phyloP scores from a whole-genome alignment of 768 basidiomycete genomes.

The Chalciporus pseudorubinellus region DNA sequence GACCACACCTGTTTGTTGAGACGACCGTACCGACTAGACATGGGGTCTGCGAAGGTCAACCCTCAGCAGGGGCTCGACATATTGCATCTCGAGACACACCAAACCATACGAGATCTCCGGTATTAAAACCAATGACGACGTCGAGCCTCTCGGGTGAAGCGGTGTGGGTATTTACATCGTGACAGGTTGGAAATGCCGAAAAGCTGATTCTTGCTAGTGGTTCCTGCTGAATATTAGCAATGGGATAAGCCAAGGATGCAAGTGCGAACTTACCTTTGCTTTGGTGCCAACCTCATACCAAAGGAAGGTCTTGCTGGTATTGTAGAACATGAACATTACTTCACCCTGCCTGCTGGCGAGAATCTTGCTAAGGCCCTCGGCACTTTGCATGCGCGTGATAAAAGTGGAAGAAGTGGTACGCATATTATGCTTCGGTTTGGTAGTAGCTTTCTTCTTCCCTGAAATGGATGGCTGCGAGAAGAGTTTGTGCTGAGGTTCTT shows the following conservation, averaged over 20 bases:
- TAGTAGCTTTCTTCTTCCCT: constrained; percentile 60
- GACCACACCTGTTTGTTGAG: constrained; percentile 74
- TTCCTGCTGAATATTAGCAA: constrained; percentile 52
- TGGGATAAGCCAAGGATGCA: background rate
- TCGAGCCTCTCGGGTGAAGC: constrained; percentile 79
- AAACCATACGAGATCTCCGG: constrained; percentile 96
- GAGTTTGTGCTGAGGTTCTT: constrained; percentile 47
- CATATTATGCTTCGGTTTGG: constrained; percentile 88
- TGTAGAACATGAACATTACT: constrained; percentile 83
- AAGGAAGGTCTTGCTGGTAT: constrained; percentile 75
- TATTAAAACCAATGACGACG: constrained; percentile 86
- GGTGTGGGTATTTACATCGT: constrained; percentile 80
- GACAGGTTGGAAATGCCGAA: constrained; percentile 84
- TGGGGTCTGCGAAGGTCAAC: constrained; percentile 54
- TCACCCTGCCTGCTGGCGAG: constrained; percentile 84
- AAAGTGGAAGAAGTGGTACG: constrained; percentile 91
- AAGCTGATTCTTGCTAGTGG: constrained; percentile 83
- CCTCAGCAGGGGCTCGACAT: constrained; percentile 3
- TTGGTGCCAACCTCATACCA: constrained; percentile 89
- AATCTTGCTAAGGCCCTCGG: constrained; percentile 70
- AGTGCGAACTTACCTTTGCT: constrained; percentile 57
- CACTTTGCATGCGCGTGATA: constrained; percentile 79
- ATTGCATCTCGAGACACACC: constrained; percentile 47
- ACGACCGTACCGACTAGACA: constrained; percentile 78
- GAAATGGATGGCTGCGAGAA: constrained; percentile 53